Conservation (phyloP, 306 rosid genomes). For the Malus asiatica region DNA sequence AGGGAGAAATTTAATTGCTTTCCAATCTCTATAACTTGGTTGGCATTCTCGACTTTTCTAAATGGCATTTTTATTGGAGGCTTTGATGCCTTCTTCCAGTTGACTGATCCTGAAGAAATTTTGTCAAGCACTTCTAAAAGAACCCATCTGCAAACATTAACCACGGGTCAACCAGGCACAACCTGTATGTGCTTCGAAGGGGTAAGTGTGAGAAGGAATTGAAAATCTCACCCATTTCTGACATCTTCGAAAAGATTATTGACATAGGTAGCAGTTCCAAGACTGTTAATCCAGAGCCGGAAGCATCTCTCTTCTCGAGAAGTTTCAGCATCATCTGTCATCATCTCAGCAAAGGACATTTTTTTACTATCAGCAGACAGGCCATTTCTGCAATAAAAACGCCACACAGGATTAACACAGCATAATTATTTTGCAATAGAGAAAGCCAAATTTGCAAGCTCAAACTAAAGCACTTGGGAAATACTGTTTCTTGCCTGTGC, state of each 20-base stretch:
- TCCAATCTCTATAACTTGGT: constrained; percentile 87
- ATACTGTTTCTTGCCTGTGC: constrained; percentile 59
- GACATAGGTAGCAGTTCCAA: constrained; percentile 73
- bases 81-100: constrained; percentile 94
- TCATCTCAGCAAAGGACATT: constrained; percentile 92
- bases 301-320: constrained; percentile 98
- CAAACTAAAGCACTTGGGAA: background rate
- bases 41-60: constrained; percentile 96
- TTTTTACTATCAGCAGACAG: constrained; percentile 62
- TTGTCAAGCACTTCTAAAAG: constrained; percentile 96
- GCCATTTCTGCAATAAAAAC: constrained; percentile 68
- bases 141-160: constrained; percentile 73
- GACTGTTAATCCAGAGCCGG: constrained; percentile 97
- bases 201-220: background rate
- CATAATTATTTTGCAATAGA: constrained; percentile 1
- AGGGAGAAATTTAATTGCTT: constrained; percentile 79
- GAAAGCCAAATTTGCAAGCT: constrained; percentile 14
- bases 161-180: constrained; percentile 8
- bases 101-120: constrained; percentile 74
- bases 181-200: background rate
- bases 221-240: constrained; percentile 70
- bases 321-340: constrained; percentile 93
- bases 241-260: constrained; percentile 97
- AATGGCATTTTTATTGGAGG: constrained; percentile 99
- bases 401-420: background rate